Percentiles rank a stretch among this genome's conserved stretches.
Conservation (phyloP, 1,284 basidiomycete genomes). For the Cryptococcus sp. region DNA sequence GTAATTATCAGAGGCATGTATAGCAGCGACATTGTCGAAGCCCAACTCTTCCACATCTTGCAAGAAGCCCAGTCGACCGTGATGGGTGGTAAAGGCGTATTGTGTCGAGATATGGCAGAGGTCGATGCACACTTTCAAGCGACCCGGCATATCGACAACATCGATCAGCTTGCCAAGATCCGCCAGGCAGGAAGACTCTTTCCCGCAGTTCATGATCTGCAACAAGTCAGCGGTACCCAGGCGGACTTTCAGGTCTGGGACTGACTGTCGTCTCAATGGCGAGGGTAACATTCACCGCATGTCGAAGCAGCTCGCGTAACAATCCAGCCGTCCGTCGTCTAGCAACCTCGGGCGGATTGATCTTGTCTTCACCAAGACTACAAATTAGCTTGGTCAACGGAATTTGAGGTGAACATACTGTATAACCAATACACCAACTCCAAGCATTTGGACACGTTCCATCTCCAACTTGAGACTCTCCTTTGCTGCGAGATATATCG, state of each 20-base stretch:
- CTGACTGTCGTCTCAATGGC: neutral
- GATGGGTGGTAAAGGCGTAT: conserved; percentile 11
- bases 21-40: conserved; percentile 10
- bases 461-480: neutral
- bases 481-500: too few relatives aligned
- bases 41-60: conserved; percentile 7
- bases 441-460: neutral
- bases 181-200: neutral
- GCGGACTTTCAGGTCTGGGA: neutral
- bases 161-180: neutral
- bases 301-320: neutral
- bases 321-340: neutral
- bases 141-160: conserved; percentile 8
- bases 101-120: conserved; percentile 16
- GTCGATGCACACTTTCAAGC: conserved; percentile 20
- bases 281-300: neutral
- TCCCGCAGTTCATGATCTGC: too few relatives aligned
- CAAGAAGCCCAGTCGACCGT: conserved; percentile 10
- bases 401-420: neutral
- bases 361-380: neutral
- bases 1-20: conserved; percentile 17
- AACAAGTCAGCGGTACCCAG: too few relatives aligned
- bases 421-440: neutral
- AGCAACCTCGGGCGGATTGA: neutral
- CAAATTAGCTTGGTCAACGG: neutral